Base-by-base conservation (phyloP, 257 asterid species). In the Solanum peruvianum region DNA sequence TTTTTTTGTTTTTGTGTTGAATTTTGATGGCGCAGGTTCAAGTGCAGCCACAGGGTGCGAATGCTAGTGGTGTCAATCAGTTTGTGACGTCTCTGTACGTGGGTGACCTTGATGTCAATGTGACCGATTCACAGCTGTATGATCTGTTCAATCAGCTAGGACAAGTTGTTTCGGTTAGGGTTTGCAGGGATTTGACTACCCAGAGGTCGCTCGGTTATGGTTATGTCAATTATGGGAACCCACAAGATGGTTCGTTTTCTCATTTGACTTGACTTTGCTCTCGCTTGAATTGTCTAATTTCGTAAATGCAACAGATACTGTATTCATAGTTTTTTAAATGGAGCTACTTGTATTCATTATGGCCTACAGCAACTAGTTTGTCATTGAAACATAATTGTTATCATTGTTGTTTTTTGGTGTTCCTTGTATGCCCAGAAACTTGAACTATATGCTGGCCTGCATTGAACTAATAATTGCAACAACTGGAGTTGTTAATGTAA, bases 151-250 rank as follows among this genome's bases (percentile, higher is more conserved):
- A 86, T 85, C 98, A 95, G 94, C 91, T 95, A 75, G 98, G 96
- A 18, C 98, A 93, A n/a, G 96, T 97, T 87, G 98, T 94, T 20
- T 97, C 99, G 16, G 98, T 95, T 90, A 94, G 98, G 96, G 94
- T 97, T 87, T 97, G 99, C 81, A 91, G 95, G 92, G 98, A 97
- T 88, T 90, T 93, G 93, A 89, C 95, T 23, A 94, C 87, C 84
- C 94, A 94, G 16, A 89, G 92, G 11, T 94, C 98, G 13, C 98
- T 97, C 21, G 98, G 99, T 31, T 97, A 97, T 60, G 99, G 98
- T 82, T 97, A 97, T 56, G 99, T 97, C 87, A 97, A 97, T 90
- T 97, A 87, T 85, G 92, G 93, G 89, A 97, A 89, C 64, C 92
- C 93, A 23, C 96, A 94, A 76, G 96, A 95, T 90, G 98, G 99